Evolutionary conservation across 495 filamentous ascomycete genomes (phyloP), one percentile per base, ranked within the genome.

Genomic region (Penicillium angulare): DNA sequence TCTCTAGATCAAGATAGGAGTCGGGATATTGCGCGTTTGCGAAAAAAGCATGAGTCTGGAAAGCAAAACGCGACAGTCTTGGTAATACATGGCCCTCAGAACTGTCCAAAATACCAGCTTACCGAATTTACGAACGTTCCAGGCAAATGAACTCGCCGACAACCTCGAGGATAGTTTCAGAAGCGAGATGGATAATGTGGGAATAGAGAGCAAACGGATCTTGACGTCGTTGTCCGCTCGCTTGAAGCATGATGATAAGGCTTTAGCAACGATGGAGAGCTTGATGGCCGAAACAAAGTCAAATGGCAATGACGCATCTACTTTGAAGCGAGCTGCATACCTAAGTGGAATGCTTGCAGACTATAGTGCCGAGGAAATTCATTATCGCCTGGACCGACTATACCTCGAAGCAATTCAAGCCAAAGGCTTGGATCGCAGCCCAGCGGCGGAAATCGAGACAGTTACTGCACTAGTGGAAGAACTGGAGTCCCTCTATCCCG

Each of bases 401-500:
- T 77, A 72, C 48, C 55, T 77, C 18, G 70, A 77, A 50, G 50
- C 35, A 12, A 49, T 69, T 10, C 54, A 57, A 26, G 36, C 21
- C 8, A 44, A 50, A 10, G 21, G 41, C 7, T 50, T 42, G 12
- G 34, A 9, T 4, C 16, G 23, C 8, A 10, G 29, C 5, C 22
- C 38, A 7, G 26, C 24, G 33, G 32, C 34, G 1, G 16, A 22
- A 13, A 56, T 61, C 12, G 59, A 65, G 5, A 47, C 51, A 9
- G 41, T 75, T n/a, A 39, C 63, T 16, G 66, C 69, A 0, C 48
- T 85, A 18, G 73, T 83, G 56, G 74, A 79, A 33, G 83, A 86
- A 47, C 59, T 86, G 4, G 82, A 83, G 29, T 81, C 83, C 12
- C 61, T 86, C 3, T 84, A 83, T 49, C 74, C 80, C 0, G 83